Evolutionary conservation across 1,284 basidiomycete genomes (phyloP).

Genomic region (Paramarasmius palmivorus): DNA sequence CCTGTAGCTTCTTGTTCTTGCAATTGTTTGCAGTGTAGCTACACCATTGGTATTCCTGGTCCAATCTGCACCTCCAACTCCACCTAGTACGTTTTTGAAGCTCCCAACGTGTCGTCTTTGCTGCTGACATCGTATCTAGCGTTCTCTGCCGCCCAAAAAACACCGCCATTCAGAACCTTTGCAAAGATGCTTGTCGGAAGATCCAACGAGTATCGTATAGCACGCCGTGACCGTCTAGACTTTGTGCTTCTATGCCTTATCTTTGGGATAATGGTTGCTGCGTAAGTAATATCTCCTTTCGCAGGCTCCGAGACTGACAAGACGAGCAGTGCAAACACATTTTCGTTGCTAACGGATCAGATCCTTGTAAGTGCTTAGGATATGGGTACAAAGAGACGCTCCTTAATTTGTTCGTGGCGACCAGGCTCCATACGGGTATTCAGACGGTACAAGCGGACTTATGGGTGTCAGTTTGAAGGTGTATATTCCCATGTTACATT

Average conservation of each 20-base stretch:
- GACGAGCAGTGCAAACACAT: slow-evolving; percentile 42
- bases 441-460: slow-evolving; percentile 59
- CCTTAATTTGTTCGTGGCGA: neutral
- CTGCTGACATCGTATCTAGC: slow-evolving; percentile 39
- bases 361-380: slow-evolving; percentile 48
- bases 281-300: slow-evolving; percentile 41
- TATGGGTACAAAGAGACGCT: neutral
- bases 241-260: slow-evolving; percentile 57
- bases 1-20: slow-evolving; percentile 65
- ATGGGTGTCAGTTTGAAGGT: slow-evolving; percentile 47
- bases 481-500: neutral
- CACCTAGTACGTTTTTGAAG: slow-evolving; percentile 60
- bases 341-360: slow-evolving; percentile 66
- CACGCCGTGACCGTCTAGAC: slow-evolving; percentile 63
- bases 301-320: neutral
- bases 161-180: slow-evolving; percentile 55
- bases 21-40: slow-evolving; percentile 62
- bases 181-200: slow-evolving; percentile 57
- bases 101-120: neutral
- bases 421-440: slow-evolving; percentile 77
- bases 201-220: slow-evolving; percentile 53
- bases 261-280: slow-evolving; percentile 66
- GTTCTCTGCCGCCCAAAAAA: slow-evolving; percentile 59
- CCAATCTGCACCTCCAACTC: slow-evolving; percentile 60
- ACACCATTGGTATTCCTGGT: slow-evolving; percentile 60